These are phyloP conservation scores for Tilletiaria anomala DNA, from an alignment of 1,284 basidiomycete genomes.

Conservation along the genomic window DNA sequence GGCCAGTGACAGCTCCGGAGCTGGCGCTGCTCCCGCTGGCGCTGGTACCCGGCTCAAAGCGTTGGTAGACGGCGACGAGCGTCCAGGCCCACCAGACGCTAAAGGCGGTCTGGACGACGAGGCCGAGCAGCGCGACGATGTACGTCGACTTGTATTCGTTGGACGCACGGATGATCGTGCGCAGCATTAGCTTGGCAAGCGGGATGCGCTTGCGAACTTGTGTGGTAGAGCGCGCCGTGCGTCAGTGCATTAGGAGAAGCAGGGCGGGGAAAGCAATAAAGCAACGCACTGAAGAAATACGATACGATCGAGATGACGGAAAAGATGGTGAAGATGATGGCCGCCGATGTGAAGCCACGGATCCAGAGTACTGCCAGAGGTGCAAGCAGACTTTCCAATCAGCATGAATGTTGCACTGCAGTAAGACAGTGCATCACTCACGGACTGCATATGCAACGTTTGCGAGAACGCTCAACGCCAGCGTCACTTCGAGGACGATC, in stretches of 20 bases:
- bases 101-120: constrained; percentile 22
- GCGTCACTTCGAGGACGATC: constrained; percentile 37
- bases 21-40: constrained; percentile 9
- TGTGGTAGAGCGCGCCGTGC: background rate
- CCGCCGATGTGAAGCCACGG: constrained; percentile 16
- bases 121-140: constrained; percentile 17
- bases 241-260: background rate
- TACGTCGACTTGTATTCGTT: constrained; percentile 26
- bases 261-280: background rate
- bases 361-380: constrained; percentile 9
- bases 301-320: constrained; percentile 24
- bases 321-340: constrained; percentile 33
- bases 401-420: background rate
- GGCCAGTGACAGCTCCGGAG: constrained; percentile 19
- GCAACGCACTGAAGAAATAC: constrained; percentile 31
- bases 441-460: constrained; percentile 20
- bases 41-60: constrained; percentile 21
- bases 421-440: background rate
- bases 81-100: constrained; percentile 26
- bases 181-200: constrained; percentile 24
- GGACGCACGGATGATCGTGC: constrained; percentile 22
- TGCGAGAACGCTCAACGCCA: constrained; percentile 17
- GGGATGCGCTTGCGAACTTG: constrained; percentile 10
- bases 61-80: constrained; percentile 24
- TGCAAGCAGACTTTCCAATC: background rate